Evolutionary conservation across 768 basidiomycete genomes (phyloP), one percentile per base, ranked within the genome.

Genomic region (Asterophora parasitica): DNA sequence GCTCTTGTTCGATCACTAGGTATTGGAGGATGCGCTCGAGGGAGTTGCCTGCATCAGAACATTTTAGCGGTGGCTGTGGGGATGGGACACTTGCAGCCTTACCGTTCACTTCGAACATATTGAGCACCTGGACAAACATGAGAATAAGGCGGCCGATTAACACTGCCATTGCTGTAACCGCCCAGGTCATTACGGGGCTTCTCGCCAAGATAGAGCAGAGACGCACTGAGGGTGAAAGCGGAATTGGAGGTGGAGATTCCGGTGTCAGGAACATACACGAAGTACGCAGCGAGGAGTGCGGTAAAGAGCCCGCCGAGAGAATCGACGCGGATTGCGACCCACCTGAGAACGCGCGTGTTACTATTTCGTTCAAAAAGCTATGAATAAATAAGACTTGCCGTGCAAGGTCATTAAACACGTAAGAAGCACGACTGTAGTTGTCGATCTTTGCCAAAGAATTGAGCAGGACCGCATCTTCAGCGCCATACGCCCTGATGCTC

Each of bases 1-100:
- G 71, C 55, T 84, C 81, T 38, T 79, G 77, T 30, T 82, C 81
- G 45, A 82, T 79, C 27, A 67, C 58, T 11, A 82, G 60, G 57
- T 79, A 84, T 3, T 61, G 82, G 36, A 83, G 75, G 1, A 91
- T 80, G 48, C 91, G 83, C 57, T 92, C 89, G 8, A 73, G 58
- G 50, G 72, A 71, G 42, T 42, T 46, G 7, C 52, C 52, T 53
- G 34, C n/a, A n/a, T n/a, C n/a, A n/a, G n/a, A n/a, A n/a, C n/a
- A n/a, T n/a, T n/a, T n/a, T n/a, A n/a, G n/a, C n/a, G n/a, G n/a
- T n/a, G n/a, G n/a, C 8, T 13, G 19, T 15, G 41, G 1, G 28
- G 23, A 13, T n/a, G 40, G 11, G 17, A 31, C 5, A 32, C 4
- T 4, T 8, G 38, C 20, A 51, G 28, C 74, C 69, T 40, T 47